phyloP scores from a whole-genome alignment of 345 rosid species.

The Populus euphratica region DNA sequence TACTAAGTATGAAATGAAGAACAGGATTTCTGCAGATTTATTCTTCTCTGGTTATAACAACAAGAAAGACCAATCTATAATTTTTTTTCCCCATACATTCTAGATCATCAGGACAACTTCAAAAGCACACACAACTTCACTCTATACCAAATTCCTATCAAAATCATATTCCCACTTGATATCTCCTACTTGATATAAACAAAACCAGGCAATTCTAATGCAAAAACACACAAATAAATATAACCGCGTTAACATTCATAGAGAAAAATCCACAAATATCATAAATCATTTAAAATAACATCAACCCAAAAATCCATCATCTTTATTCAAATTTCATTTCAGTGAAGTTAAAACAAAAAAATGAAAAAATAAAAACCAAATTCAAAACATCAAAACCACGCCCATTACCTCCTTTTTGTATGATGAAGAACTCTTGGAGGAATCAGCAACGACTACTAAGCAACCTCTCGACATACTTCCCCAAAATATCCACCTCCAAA shows the following conservation, averaged over 20 bases:
- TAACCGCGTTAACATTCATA: not conserved
- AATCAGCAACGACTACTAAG: slow-evolving; percentile 56
- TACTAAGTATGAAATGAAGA: not conserved
- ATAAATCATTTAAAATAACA: not conserved
- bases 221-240: not conserved
- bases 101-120: not conserved
- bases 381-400: slow-evolving; percentile 1
- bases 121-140: no score
- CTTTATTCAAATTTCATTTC: not conserved
- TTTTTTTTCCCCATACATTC: not conserved
- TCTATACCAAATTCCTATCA: not conserved
- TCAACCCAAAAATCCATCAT: not conserved
- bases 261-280: not conserved
- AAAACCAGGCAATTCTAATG: no score
- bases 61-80: not conserved
- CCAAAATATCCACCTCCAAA: slow-evolving; percentile 88
- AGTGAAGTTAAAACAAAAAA: no score
- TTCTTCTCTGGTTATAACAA: not conserved
- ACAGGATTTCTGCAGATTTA: not conserved
- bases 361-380: no score
- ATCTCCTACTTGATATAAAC: not conserved
- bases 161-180: not conserved
- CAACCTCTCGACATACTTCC: slow-evolving; percentile 89
- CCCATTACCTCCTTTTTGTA: slow-evolving; percentile 7
- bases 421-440: slow-evolving; percentile 29